A percentile compares a stretch with the other conserved stretches of the same genome.
Evolutionary conservation across 2,329 filamentous ascomycete genomes (phyloP).

Genomic region (Chrysoporthe puriensis): DNA sequence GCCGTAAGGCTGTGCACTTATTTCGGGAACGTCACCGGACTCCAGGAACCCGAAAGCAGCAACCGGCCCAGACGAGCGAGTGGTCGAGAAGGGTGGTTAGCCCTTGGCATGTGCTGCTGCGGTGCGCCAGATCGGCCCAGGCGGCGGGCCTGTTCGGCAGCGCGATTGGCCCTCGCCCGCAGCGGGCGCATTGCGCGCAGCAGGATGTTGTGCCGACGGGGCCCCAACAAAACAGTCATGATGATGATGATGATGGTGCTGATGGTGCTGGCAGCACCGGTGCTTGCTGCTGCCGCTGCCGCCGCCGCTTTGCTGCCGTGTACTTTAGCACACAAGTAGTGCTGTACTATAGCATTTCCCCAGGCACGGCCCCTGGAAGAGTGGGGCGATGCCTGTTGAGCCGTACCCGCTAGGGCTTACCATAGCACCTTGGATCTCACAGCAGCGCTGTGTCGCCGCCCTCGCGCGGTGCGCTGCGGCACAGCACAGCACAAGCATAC

Average conservation of each 20-base stretch:
- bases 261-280: neutral
- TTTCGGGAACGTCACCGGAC: slow-evolving; percentile 24
- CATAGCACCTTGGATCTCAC: neutral
- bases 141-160: neutral
- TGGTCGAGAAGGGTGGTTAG: slow-evolving; percentile 1
- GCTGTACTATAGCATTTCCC: neutral
- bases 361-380: slow-evolving; percentile 17
- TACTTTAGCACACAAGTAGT: neutral
- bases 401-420: slow-evolving; percentile 2
- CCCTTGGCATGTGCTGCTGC: neutral
- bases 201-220: slow-evolving; percentile 11
- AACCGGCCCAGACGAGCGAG: neutral
- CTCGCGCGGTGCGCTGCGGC: slow-evolving; percentile 13
- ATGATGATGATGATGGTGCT: neutral
- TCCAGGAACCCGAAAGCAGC: slow-evolving; percentile 5
- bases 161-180: slow-evolving; percentile 12
- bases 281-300: slow-evolving; percentile 2
- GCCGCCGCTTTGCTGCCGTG: neutral
- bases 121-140: neutral
- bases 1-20: slow-evolving; percentile 29
- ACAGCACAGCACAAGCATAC: neutral
- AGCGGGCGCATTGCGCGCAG: slow-evolving; percentile 1
- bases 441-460: slow-evolving; percentile 11
- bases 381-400: neutral
- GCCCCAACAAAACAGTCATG: neutral